Evolutionary conservation across 2,329 filamentous ascomycete genomes (phyloP).

Genomic region (Ceratocystis lukuohia): DNA sequence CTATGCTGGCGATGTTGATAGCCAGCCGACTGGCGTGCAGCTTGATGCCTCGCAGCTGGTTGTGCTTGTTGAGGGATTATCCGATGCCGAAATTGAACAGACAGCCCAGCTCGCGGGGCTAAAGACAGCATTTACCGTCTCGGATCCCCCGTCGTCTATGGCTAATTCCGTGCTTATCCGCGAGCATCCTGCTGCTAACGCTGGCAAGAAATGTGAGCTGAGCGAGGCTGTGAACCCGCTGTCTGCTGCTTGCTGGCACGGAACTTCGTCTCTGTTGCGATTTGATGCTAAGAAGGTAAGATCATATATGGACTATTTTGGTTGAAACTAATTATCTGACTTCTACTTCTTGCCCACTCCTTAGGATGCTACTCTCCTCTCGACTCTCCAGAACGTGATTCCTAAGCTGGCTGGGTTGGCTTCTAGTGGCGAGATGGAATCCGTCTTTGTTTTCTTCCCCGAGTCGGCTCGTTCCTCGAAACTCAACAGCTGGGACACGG

Average conservation of each 20-base stretch:
- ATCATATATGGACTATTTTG: not conserved
- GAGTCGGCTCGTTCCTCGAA: conserved; percentile 30
- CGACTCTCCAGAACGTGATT: conserved; percentile 33
- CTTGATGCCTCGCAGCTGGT: conserved; percentile 36
- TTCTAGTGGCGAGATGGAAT: conserved; percentile 39
- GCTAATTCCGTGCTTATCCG: conserved; percentile 33
- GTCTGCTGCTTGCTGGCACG: conserved; percentile 34
- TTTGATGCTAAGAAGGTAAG: conserved; percentile 35
- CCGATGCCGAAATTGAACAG: conserved; percentile 33
- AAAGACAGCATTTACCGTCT: conserved; percentile 35
- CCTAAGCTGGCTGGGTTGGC: conserved; percentile 34
- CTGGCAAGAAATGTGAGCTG: conserved; percentile 30
- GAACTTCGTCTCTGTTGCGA: conserved; percentile 31
- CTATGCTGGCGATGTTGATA: not conserved
- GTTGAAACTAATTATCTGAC: not conserved
- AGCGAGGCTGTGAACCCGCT: conserved; percentile 31
- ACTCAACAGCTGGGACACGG: conserved; percentile 30
- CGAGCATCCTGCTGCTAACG: conserved; percentile 31
- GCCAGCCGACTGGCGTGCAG: not conserved
- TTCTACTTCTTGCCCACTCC: not conserved
- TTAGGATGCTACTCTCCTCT: conserved; percentile 32
- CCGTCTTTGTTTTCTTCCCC: conserved; percentile 43
- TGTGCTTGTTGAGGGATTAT: conserved; percentile 45
- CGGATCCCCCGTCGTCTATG: conserved; percentile 32
- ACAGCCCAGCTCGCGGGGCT: conserved; percentile 25